phyloP scores from a whole-genome alignment of 345 rosid genomes.

The Hypericum androsaemum region DNA sequence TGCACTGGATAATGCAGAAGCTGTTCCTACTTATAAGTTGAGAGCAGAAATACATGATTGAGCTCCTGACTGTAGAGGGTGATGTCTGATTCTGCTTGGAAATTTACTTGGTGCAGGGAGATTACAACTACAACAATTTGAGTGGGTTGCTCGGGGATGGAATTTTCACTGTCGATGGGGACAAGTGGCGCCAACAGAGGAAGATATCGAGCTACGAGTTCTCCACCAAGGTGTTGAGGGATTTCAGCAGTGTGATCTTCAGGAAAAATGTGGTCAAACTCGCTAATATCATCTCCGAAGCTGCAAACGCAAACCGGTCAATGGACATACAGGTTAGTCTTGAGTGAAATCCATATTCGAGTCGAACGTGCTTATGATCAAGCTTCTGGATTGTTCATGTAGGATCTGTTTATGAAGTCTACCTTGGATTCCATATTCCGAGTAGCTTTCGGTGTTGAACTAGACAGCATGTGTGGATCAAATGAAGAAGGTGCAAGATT shows the following conservation, averaged over 20 bases:
- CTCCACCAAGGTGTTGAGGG: conserved; percentile 35
- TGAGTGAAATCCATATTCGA: not conserved
- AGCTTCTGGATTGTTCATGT: not conserved
- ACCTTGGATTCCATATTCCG: conserved; percentile 53
- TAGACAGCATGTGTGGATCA: conserved; percentile 44
- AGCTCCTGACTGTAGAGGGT: too few species aligned
- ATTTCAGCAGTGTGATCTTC: conserved; percentile 38
- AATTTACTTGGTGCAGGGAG: conserved; percentile 23
- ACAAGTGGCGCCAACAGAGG: conserved; percentile 46
- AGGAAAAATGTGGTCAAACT: conserved; percentile 28
- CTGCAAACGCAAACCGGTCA: conserved; percentile 14
- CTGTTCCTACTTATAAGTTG: too few species aligned
- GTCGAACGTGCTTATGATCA: too few species aligned
- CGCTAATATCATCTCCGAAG: conserved; percentile 24
- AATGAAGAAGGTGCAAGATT: conserved; percentile 32
- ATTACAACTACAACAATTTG: conserved; percentile 25
- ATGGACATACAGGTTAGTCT: conserved; percentile 35
- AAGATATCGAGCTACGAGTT: conserved; percentile 40
- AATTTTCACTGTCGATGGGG: conserved; percentile 39
- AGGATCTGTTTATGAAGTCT: conserved; percentile 57
- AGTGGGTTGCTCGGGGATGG: conserved; percentile 43
- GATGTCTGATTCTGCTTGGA: not conserved
- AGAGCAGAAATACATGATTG: too few species aligned
- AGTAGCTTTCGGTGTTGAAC: conserved; percentile 51
- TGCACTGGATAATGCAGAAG: too few species aligned